Evolutionary conservation across 352 stramenopile species (phyloP).

Genomic region (Globisporangium paddicum): DNA sequence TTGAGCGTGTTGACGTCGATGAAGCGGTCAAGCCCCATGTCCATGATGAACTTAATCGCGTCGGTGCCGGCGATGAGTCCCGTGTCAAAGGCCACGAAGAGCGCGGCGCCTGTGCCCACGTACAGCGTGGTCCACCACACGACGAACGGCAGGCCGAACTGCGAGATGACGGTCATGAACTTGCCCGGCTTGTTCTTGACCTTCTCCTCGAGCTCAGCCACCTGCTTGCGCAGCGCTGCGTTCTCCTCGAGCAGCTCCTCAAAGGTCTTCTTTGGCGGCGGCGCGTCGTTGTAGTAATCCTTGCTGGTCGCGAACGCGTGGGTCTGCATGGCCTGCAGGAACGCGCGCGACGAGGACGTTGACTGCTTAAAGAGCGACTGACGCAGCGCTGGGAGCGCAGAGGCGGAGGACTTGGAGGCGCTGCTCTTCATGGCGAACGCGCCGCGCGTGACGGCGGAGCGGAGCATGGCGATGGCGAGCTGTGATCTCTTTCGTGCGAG

Average conservation of each 20-base stretch:
- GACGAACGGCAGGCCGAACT: slow-evolving; percentile 84
- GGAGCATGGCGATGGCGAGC: slow-evolving; percentile 3
- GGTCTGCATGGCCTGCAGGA: slow-evolving; percentile 27
- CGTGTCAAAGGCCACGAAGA: slow-evolving; percentile 77
- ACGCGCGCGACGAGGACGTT: slow-evolving; percentile 6
- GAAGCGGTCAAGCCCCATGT: slow-evolving; percentile 70
- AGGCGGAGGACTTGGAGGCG: not conserved
- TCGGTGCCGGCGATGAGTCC: slow-evolving; percentile 65
- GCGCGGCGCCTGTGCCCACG: slow-evolving; percentile 53
- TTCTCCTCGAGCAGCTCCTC: slow-evolving; percentile 77
- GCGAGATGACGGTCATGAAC: slow-evolving; percentile 73
- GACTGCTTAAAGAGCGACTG: slow-evolving; percentile 8
- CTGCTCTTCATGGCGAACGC: slow-evolving; percentile 6
- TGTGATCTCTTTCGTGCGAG: not conserved
- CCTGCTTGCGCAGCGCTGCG: slow-evolving; percentile 60
- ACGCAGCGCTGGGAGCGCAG: slow-evolving; percentile 13
- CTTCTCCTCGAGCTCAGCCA: slow-evolving; percentile 53
- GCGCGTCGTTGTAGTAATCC: slow-evolving; percentile 24
- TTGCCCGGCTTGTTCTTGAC: slow-evolving; percentile 67
- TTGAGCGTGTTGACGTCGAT: slow-evolving; percentile 72
- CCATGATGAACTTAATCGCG: slow-evolving; percentile 82
- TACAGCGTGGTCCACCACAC: slow-evolving; percentile 82
- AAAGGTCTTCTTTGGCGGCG: slow-evolving; percentile 39
- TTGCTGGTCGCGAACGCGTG: slow-evolving; percentile 45
- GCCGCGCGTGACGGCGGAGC: slow-evolving; percentile 7